Evolutionary conservation across 2,329 filamentous ascomycete species (phyloP).

Genomic region (Pseudogymnoascus sp.): DNA sequence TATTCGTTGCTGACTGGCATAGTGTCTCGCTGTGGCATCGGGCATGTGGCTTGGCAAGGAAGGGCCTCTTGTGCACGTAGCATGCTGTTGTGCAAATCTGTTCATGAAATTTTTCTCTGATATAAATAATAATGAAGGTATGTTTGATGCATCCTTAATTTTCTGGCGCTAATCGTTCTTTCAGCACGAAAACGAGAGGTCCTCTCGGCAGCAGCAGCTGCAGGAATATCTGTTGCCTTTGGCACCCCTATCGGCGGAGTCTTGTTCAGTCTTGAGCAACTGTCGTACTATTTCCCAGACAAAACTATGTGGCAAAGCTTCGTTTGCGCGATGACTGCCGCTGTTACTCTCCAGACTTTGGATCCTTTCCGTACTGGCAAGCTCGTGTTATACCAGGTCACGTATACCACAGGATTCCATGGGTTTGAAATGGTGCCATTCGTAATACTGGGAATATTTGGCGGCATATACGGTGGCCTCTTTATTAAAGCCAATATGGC

Average conservation of each 20-base stretch:
- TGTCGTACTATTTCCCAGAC: conserved; percentile 96
- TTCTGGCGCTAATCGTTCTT: conserved; percentile 23
- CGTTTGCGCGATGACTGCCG: conserved; percentile 97
- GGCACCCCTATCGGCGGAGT: conserved; percentile 91
- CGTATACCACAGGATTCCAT: conserved; percentile 86
- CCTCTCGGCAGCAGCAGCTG: conserved; percentile 82
- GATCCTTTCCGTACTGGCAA: conserved; percentile 95
- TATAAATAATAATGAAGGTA: conserved; percentile 81
- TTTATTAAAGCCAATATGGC: conserved; percentile 94
- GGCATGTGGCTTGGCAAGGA: conserved; percentile 97
- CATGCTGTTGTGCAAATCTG: conserved; percentile 90
- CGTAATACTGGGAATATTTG: conserved; percentile 74
- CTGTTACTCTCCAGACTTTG: conserved; percentile 82
- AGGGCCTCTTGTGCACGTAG: conserved; percentile 89
- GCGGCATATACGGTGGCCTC: conserved; percentile 87
- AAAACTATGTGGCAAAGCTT: conserved; percentile 99
- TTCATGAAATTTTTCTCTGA: conserved; percentile 82
- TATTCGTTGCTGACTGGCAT: conserved; percentile 24
- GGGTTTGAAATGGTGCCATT: conserved; percentile 90
- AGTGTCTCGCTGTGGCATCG: conserved; percentile 86
- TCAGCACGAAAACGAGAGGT: conserved; percentile 86
- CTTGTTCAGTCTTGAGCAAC: conserved; percentile 90
- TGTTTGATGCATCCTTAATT: conserved; percentile 14
- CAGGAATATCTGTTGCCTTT: conserved; percentile 89
- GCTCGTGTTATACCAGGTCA: conserved; percentile 91